A percentile compares a stretch with the other conserved stretches of the same genome.
Evolutionary conservation across 2,329 filamentous ascomycete species (phyloP).

Genomic region (Lachnellula cervina): DNA sequence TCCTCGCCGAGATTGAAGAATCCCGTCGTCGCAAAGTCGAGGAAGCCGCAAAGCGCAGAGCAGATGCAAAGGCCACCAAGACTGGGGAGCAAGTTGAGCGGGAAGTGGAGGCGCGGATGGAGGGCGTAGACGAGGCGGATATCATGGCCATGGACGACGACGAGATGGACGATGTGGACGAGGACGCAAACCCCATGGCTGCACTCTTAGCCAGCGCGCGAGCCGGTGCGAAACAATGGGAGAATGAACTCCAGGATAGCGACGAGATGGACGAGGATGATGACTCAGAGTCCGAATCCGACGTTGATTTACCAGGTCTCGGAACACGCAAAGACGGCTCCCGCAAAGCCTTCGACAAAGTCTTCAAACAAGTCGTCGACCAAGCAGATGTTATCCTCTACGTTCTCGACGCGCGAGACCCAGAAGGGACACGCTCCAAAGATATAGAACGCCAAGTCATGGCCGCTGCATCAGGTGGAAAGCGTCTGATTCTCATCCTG

Average conservation of each 20-base stretch:
- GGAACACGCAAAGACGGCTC: conserved; percentile 59
- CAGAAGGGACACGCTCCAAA: conserved; percentile 82
- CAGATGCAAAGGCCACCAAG: conserved; percentile 65
- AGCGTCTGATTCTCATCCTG: conserved; percentile 83
- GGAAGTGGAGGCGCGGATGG: conserved; percentile 41
- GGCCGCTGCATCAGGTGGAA: conserved; percentile 77
- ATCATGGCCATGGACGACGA: conserved; percentile 47
- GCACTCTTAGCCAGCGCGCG: conserved; percentile 70
- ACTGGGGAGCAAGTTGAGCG: conserved; percentile 46
- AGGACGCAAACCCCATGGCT: conserved; percentile 82
- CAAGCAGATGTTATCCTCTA: conserved; percentile 88
- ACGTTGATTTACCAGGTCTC: conserved; percentile 46
- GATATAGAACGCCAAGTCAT: conserved; percentile 89
- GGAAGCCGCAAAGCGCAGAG: conserved; percentile 64
- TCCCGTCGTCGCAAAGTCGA: conserved; percentile 75
- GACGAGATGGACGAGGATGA: conserved; percentile 54
- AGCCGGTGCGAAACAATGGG: conserved; percentile 58
- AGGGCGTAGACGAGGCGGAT: conserved; percentile 42
- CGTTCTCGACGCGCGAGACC: conserved; percentile 87
- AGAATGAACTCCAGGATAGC: conserved; percentile 31
- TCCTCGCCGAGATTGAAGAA: conserved; percentile 92
- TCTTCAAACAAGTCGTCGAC: conserved; percentile 90
- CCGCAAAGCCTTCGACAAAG: conserved; percentile 86
- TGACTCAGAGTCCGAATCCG: conserved; percentile 41
- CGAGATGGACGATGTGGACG: conserved; percentile 51